These are phyloP conservation scores for Lycium ferocissimum DNA, from an alignment of 257 asterid genomes.

Conservation along the genomic window DNA sequence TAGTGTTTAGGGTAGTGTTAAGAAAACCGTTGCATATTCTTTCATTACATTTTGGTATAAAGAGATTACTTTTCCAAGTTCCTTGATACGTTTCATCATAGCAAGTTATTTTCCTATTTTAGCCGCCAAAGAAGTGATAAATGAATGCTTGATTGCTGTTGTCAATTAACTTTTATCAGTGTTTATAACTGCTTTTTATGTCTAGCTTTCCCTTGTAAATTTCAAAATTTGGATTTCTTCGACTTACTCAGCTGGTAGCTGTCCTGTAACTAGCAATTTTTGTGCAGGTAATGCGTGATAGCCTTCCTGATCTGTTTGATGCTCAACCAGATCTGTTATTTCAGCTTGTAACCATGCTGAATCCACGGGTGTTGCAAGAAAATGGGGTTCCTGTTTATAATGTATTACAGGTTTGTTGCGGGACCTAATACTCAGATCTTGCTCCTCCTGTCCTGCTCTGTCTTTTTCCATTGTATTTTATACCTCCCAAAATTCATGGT, in stretches of 20 bases:
- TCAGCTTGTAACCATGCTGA: conserved; percentile 97
- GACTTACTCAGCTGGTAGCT: conserved; percentile 23
- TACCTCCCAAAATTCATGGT: not conserved
- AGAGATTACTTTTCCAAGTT: not conserved
- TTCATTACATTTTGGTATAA: not conserved
- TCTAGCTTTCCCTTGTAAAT: conserved; percentile 4
- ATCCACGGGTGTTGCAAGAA: conserved; percentile 84
- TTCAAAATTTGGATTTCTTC: not conserved
- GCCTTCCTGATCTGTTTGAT: conserved; percentile 96
- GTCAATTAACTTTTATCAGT: not conserved
- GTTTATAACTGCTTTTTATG: not conserved
- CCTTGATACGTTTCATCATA: not conserved
- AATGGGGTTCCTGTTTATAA: conserved; percentile 95
- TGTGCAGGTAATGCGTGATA: conserved; percentile 79
- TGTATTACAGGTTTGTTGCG: conserved; percentile 70
- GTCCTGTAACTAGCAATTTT: conserved; percentile 4
- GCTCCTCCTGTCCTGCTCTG: not conserved
- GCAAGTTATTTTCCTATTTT: not conserved
- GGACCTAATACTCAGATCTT: conserved; percentile 15
- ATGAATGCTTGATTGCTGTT: not conserved
- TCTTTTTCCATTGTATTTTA: conserved; percentile 12
- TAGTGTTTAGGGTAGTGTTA: not conserved
- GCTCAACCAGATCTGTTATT: conserved; percentile 93
- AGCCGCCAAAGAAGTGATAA: not conserved
- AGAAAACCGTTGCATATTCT: not conserved